phyloP scores from a whole-genome alignment of 2,329 filamentous ascomycete genomes.

The Scopulariopsis brevicaulis region DNA sequence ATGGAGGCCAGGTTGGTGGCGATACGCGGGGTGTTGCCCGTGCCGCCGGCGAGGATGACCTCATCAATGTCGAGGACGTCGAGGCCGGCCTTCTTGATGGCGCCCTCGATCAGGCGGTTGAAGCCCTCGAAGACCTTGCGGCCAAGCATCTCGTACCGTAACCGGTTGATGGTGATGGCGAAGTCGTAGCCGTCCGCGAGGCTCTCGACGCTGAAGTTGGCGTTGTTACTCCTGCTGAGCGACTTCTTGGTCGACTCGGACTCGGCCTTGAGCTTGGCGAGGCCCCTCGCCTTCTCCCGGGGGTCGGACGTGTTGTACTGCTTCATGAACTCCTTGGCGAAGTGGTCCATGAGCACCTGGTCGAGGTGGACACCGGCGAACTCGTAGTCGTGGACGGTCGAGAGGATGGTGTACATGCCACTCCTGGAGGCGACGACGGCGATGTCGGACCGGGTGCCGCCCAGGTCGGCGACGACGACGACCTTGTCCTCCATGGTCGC shows the following conservation, averaged over 20 bases:
- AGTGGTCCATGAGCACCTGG: slow-evolving; percentile 86
- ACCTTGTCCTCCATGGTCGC: slow-evolving; percentile 72
- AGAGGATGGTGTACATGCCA: slow-evolving; percentile 92
- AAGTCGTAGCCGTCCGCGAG: slow-evolving; percentile 85
- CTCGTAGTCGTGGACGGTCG: slow-evolving; percentile 92
- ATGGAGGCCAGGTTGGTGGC: slow-evolving; percentile 66
- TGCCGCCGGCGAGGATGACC: slow-evolving; percentile 86
- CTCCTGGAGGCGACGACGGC: slow-evolving; percentile 83
- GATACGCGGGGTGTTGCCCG: slow-evolving; percentile 87
- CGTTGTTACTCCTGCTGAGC: slow-evolving; percentile 76
- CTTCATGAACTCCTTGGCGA: slow-evolving; percentile 98
- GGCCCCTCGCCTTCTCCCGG: slow-evolving; percentile 63
- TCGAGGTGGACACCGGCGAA: slow-evolving; percentile 79
- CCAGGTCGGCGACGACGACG: slow-evolving; percentile 83
- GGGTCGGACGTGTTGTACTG: slow-evolving; percentile 80
- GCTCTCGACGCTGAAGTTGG: slow-evolving; percentile 86
- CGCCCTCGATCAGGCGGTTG: slow-evolving; percentile 72
- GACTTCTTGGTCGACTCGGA: slow-evolving; percentile 87
- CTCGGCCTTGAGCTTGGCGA: slow-evolving; percentile 90
- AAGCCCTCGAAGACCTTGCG: slow-evolving; percentile 83
- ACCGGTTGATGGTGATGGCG: slow-evolving; percentile 80
- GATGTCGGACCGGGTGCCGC: slow-evolving; percentile 85
- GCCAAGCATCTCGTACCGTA: slow-evolving; percentile 82
- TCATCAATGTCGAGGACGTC: slow-evolving; percentile 91
- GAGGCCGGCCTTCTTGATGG: slow-evolving; percentile 81